Percentiles rank a stretch among this genome's conserved stretches.
These are phyloP conservation scores for Poa pratensis DNA, from an alignment of 176 grass and related monocot genomes.

Conservation along the genomic window DNA sequence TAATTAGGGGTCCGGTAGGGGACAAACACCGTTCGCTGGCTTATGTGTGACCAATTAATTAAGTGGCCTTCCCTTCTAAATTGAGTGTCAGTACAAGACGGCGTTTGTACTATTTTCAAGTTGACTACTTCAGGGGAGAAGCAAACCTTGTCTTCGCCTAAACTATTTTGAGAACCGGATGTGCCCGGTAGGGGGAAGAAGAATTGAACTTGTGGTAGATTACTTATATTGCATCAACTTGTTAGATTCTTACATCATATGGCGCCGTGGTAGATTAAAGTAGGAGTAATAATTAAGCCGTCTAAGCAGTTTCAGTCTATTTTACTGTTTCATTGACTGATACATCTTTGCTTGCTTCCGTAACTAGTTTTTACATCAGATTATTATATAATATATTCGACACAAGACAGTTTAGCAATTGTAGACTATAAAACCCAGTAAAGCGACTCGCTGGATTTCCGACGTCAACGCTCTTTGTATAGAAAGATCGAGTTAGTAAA, in stretches of 20 bases:
- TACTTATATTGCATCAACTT: background rate
- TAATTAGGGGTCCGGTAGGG: background rate
- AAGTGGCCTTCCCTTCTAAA: background rate
- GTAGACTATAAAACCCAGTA: background rate
- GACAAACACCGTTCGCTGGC: constrained; percentile 31
- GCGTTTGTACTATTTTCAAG: background rate
- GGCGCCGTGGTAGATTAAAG: background rate
- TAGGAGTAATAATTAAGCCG: background rate
- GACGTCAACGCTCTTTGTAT: too few relatives aligned
- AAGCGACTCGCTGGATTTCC: background rate
- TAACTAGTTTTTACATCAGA: background rate
- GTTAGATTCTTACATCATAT: background rate
- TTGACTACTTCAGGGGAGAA: background rate
- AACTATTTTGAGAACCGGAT: background rate
- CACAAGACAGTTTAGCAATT: background rate
- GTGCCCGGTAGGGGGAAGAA: background rate
- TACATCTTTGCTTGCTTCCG: background rate
- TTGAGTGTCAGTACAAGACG: background rate
- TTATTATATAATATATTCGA: background rate
- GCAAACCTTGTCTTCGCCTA: constrained; percentile 25
- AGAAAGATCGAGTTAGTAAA: too few relatives aligned
- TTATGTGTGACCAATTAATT: background rate
- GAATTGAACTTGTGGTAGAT: background rate
- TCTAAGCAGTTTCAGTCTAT: background rate
- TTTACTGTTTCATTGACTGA: background rate